Percentiles rank a stretch among this genome's conserved stretches.
Conservation (phyloP, 345 rosid species). For the Rhizophora mangle region DNA sequence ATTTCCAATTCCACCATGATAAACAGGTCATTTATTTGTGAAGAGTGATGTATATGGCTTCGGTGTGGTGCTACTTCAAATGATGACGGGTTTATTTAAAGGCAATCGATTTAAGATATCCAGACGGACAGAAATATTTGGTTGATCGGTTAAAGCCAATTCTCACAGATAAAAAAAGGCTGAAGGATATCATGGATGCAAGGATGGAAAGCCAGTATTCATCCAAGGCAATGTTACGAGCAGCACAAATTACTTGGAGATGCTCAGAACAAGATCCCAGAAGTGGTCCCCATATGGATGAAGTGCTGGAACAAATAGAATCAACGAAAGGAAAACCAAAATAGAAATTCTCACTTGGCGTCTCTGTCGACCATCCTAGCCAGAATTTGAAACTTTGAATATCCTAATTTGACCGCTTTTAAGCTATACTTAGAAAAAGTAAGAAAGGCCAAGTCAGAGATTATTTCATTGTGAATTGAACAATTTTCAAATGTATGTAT, state of each 20-base stretch:
- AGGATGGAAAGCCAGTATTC: conserved; percentile 57
- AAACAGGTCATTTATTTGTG: conserved; percentile 54
- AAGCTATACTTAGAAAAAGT: too few relatives aligned
- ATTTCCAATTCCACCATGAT: too few relatives aligned
- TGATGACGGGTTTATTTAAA: conserved; percentile 47
- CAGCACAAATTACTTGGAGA: conserved; percentile 39
- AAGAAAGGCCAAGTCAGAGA: too few relatives aligned
- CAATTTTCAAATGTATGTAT: too few relatives aligned
- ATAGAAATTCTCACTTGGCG: neutral
- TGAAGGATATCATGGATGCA: conserved; percentile 40
- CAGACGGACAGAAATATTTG: conserved; percentile 41
- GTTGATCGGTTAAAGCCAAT: conserved; percentile 52
- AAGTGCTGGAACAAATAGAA: conserved; percentile 53
- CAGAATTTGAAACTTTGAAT: too few relatives aligned
- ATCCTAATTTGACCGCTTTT: too few relatives aligned
- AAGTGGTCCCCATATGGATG: conserved; percentile 54
- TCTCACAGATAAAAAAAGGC: conserved; percentile 39
- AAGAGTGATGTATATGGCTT: conserved; percentile 71
- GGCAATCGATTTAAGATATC: conserved; percentile 42
- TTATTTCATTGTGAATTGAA: too few relatives aligned
- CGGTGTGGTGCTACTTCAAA: conserved; percentile 59
- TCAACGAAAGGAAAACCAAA: conserved; percentile 27
- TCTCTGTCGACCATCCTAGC: too few relatives aligned
- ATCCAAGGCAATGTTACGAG: conserved; percentile 38
- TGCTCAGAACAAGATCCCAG: conserved; percentile 47